Evolutionary conservation across 1,139 yeast genomes (phyloP), one percentile per base, ranked within the genome.

Genomic region (Candida pseudoviswanathii): DNA sequence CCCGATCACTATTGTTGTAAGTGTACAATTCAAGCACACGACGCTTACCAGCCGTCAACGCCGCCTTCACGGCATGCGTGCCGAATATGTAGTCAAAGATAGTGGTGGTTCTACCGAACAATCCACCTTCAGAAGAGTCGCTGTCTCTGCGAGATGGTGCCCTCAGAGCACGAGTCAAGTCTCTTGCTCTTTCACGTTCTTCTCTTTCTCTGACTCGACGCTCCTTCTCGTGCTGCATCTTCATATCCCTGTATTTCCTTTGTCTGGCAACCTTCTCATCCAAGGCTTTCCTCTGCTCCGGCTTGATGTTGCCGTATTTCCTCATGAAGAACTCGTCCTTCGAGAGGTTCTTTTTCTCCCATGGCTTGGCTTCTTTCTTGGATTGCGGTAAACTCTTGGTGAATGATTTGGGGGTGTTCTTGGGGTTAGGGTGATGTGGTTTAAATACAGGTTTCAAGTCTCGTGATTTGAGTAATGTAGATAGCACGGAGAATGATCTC

Each of bases 1-100:
- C 65, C 33, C 53, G 48, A 44, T 67, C 71, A 43, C 62, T 64
- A 11, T 78, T 69, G 43, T 80, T 80, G 55, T 78, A 71, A 22
- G 81, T 67, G 53, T 76, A 75, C 30, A 90, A 62, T 47, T 77
- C 77, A 42, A 80, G 79, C 61, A 77, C 80, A 49, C 76, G 74
- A 57, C 96, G 73, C 54, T 78, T 81, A 21, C 76, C 72, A 8
- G 86, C 79, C 26, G 69, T 66, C 48, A 91, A 68, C 0, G 90
- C 96, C 1, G 96, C 86, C 30, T 78, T 59, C 1, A 91, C 94
- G 0, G 96, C 73, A 51, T 88, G 86, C 0, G 86, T 83, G 3
- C 97, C 97, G 61, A 79, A 89, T 1, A 90, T 67, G 58, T 84
- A 85, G 59, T 90, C 96, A 48, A 78, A 66, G 39, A 83, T 63